Evolutionary conservation across 169 alveolate genomes (phyloP), one percentile per base, ranked within the genome.

Genomic region (Eimeria sp.): DNA sequence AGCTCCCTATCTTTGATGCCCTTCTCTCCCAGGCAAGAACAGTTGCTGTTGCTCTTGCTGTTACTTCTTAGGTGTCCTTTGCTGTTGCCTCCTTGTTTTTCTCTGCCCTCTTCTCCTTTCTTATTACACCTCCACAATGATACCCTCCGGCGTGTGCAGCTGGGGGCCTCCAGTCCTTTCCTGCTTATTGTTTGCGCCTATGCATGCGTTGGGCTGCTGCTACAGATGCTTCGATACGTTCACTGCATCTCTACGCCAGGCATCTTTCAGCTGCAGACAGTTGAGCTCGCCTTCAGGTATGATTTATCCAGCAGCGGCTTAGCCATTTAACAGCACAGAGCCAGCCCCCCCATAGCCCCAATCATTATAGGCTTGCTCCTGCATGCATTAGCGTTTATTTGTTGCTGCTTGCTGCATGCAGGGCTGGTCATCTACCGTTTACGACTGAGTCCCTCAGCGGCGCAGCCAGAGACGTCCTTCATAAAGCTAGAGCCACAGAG

Each of bases 11-110:
- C 75, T 83, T 51, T 57, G 91, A 83, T 43, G 72, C 91, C 22
- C 91, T 83, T 14, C 91, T 83, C 75, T 83, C 91, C 75, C 91
- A 83, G 91, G 91, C 91, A 83, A 10, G 89, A 30, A 22, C 58
- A 25, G 10, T 47, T 49, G 65, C 89, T 47, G 89, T 40, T 22
- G 65, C 88, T 47, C 45, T 67, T 47, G 89, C 43, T 47, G 43
- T 47, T 43, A 47, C 34, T 78, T 65, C 9, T 78, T 65, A 25
- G 40, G 54, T 27, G 4, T 34, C 16, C 27, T n/a, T n/a, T 78
- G 89, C 65, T 22, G 67, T 9, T 49, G 57, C 16, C 49, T 14
- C 57, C 16, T 51, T 0, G 27, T 51, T 73, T 73, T 30, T 13
- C 14, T 14, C 83, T 14, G 25, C 30, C 40, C 57, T 73, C 20